Evolutionary conservation across 2,329 filamentous ascomycete species (phyloP).

Genomic region (Periconia digitata): DNA sequence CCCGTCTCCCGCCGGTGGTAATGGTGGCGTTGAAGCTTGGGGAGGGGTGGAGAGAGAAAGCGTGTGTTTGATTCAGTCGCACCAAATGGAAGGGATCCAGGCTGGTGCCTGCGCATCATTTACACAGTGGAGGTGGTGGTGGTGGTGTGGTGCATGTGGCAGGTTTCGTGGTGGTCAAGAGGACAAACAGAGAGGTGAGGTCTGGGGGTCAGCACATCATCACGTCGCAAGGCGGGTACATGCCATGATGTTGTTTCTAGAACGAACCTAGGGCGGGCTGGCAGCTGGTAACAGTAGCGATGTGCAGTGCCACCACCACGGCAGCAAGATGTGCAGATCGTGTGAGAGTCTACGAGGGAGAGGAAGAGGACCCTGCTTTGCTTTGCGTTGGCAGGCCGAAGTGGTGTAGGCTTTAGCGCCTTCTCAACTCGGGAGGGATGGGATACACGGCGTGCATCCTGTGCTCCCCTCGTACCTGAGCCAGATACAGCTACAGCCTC

Average conservation of each 20-base stretch:
- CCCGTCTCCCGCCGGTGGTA: not conserved
- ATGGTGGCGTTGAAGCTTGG: no score
- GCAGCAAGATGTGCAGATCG: no score
- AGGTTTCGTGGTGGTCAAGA: not conserved
- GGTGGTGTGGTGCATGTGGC: not conserved
- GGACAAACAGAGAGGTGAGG: slow-evolving; percentile 15
- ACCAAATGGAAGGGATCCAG: not conserved
- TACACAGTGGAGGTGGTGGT: no score
- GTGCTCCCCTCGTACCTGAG: no score
- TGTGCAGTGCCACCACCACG: not conserved
- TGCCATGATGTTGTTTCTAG: slow-evolving; percentile 1
- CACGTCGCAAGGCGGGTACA: not conserved
- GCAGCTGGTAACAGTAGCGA: not conserved
- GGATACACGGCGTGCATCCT: no score
- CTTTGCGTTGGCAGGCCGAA: not conserved
- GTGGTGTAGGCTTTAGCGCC: no score
- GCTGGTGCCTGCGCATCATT: not conserved
- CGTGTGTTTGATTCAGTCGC: slow-evolving; percentile 8
- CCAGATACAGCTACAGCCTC: no score
- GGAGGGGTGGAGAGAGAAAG: not conserved
- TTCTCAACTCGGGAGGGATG: no score
- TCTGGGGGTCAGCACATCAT: slow-evolving; percentile 2
- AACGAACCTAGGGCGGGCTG: not conserved
- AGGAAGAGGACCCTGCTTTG: no score
- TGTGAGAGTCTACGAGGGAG: no score